Conservation (phyloP, 2,329 filamentous ascomycete genomes). For the Sphaerulina vaccinii region DNA sequence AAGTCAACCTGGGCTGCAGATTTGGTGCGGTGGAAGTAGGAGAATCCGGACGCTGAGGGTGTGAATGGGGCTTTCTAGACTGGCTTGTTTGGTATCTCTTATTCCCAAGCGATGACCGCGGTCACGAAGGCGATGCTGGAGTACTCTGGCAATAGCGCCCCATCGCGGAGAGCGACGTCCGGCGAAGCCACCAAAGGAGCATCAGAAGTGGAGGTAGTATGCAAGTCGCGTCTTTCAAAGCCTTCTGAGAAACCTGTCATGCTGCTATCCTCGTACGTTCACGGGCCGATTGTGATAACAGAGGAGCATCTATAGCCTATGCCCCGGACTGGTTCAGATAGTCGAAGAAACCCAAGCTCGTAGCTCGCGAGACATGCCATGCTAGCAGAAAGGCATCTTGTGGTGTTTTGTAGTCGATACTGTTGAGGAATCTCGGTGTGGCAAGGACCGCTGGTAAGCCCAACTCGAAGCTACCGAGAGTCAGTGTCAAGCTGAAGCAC, state of each 20-base stretch:
- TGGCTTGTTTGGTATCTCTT: too few species aligned
- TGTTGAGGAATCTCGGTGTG: conserved; percentile 7
- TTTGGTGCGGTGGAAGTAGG: conserved; percentile 21
- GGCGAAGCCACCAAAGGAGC: too few species aligned
- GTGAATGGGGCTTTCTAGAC: conserved; percentile 32
- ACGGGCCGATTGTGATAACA: too few species aligned
- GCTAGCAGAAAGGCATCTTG: conserved; percentile 1
- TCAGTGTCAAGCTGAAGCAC: neutral
- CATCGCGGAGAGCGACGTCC: too few species aligned
- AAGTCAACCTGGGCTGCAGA: conserved; percentile 29
- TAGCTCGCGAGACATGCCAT: conserved; percentile 3
- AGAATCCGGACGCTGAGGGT: conserved; percentile 28
- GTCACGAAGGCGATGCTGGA: too few species aligned
- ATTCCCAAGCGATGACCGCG: too few species aligned
- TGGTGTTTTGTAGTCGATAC: conserved; percentile 3
- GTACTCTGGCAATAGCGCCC: too few species aligned
- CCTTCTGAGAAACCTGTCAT: too few species aligned
- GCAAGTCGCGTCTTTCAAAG: too few species aligned
- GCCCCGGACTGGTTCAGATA: neutral
- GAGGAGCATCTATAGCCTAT: too few species aligned
- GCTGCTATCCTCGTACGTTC: too few species aligned
- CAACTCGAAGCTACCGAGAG: neutral
- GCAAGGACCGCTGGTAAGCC: conserved; percentile 1
- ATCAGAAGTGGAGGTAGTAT: too few species aligned
- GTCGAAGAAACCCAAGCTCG: conserved; percentile 1